phyloP scores from a whole-genome alignment of 371 early-diverging fungal species.

The Circinella umbellata region DNA sequence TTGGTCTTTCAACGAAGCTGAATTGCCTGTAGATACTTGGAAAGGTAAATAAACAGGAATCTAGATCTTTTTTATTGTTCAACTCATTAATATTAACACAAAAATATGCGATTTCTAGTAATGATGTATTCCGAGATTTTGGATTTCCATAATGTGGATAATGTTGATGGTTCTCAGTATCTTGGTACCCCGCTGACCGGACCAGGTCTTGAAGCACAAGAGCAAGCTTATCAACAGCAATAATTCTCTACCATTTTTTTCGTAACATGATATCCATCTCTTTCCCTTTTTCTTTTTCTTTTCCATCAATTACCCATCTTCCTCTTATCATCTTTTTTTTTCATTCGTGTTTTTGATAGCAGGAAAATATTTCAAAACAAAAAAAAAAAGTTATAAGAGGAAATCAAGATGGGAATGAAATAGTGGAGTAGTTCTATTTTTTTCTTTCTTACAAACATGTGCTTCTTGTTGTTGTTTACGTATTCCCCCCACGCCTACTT shows the following conservation, averaged over 20 bases:
- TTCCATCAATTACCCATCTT: too few relatives aligned
- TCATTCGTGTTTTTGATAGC: too few relatives aligned
- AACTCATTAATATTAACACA: too few relatives aligned
- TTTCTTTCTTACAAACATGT: too few relatives aligned
- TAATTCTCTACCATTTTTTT: constrained; percentile 1
- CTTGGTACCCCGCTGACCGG: constrained; percentile 52
- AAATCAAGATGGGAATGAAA: too few relatives aligned
- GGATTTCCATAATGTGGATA: constrained; percentile 68
- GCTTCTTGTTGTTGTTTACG: constrained; percentile 2
- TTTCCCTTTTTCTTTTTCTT: background rate
- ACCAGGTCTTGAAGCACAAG: constrained; percentile 38
- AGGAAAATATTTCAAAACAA: background rate
- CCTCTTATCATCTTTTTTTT: background rate
- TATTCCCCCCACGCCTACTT: background rate
- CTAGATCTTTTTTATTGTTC: too few relatives aligned
- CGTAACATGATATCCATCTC: background rate
- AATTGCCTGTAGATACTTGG: constrained; percentile 89
- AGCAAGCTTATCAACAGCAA: constrained; percentile 34
- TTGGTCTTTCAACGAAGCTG: constrained; percentile 95
- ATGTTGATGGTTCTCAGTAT: constrained; percentile 46
- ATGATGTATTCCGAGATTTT: constrained; percentile 77
- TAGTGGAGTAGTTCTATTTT: too few relatives aligned
- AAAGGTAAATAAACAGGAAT: constrained; percentile 58
- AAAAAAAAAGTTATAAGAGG: background rate
- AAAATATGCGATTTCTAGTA: constrained; percentile 25